Evolutionary conservation across 768 basidiomycete species (phyloP).

Genomic region (Naganishia vaughanmartiniae): DNA sequence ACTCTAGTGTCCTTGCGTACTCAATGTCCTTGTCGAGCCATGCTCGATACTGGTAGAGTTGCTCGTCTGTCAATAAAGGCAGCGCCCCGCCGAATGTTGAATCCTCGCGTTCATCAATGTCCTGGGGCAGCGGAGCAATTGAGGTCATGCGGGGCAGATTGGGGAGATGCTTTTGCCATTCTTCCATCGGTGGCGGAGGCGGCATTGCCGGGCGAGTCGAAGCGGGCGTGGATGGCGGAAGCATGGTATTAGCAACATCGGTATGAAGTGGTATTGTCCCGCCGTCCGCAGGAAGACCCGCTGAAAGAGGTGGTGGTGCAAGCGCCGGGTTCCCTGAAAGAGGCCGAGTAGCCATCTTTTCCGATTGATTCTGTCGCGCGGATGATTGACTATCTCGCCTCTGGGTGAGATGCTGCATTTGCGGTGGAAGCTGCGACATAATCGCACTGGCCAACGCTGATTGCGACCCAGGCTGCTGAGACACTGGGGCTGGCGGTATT

Average conservation of each 20-base stretch:
- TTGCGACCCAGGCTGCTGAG: neutral
- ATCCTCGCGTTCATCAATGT: slow-evolving; percentile 53
- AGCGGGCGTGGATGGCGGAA: slow-evolving; percentile 14
- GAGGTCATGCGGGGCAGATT: slow-evolving; percentile 62
- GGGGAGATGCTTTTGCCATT: slow-evolving; percentile 49
- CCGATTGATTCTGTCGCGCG: neutral
- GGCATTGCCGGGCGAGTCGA: slow-evolving; percentile 7
- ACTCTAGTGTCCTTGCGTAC: slow-evolving; percentile 49
- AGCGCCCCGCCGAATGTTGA: slow-evolving; percentile 55
- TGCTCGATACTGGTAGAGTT: slow-evolving; percentile 59
- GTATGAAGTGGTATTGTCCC: slow-evolving; percentile 13
- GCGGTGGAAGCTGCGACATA: neutral
- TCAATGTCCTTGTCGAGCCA: slow-evolving; percentile 68
- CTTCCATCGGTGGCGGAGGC: slow-evolving; percentile 37
- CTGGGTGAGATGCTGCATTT: neutral
- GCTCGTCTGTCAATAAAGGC: slow-evolving; percentile 58
- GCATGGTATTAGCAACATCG: neutral
- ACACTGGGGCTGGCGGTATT: neutral
- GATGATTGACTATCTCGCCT: slow-evolving; percentile 1
- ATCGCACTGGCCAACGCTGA: neutral
- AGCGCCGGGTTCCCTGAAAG: neutral
- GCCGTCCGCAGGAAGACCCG: slow-evolving; percentile 10
- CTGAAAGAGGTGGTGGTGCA: neutral
- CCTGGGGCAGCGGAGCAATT: slow-evolving; percentile 63
- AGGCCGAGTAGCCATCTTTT: neutral